Conservation (phyloP, 1,284 basidiomycete species). For the Wolfiporia cocos region DNA sequence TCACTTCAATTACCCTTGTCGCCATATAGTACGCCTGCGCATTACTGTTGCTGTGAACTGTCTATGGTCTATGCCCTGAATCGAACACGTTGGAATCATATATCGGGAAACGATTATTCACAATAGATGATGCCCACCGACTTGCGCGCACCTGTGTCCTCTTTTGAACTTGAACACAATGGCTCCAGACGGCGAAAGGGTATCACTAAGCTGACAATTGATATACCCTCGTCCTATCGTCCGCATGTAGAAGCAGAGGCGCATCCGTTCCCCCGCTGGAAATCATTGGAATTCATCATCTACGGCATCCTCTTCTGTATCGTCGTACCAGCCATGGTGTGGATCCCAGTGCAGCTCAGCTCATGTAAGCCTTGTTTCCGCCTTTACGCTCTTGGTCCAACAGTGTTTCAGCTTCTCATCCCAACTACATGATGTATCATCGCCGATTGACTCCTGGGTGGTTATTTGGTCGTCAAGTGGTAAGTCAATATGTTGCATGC, state of each 20-base stretch:
- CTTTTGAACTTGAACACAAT: slow-evolving; percentile 16
- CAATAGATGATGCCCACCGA: slow-evolving; percentile 29
- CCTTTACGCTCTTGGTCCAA: neutral
- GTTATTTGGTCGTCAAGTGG: slow-evolving; percentile 62
- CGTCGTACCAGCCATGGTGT: slow-evolving; percentile 75
- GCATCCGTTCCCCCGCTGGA: slow-evolving; percentile 59
- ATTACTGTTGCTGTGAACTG: no score
- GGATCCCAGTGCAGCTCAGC: slow-evolving; percentile 77
- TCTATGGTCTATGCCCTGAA: no score
- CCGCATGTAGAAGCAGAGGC: slow-evolving; percentile 14
- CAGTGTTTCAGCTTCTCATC: slow-evolving; percentile 50
- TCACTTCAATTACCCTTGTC: no score
- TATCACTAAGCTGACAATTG: slow-evolving; percentile 40
- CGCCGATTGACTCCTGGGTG: slow-evolving; percentile 60
- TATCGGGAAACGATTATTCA: no score
- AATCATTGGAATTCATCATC: slow-evolving; percentile 75
- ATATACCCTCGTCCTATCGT: slow-evolving; percentile 36
- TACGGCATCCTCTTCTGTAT: slow-evolving; percentile 66
- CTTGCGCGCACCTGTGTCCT: slow-evolving; percentile 16
- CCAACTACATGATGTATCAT: slow-evolving; percentile 66
- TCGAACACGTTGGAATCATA: no score
- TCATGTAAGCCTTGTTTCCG: slow-evolving; percentile 43
- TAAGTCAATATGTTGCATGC: slow-evolving; percentile 31
- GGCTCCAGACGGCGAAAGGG: slow-evolving; percentile 20
- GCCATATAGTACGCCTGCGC: no score